These are phyloP conservation scores for Candida tibetensis DNA, from an alignment of 805 yeast species.

Conservation along the genomic window DNA sequence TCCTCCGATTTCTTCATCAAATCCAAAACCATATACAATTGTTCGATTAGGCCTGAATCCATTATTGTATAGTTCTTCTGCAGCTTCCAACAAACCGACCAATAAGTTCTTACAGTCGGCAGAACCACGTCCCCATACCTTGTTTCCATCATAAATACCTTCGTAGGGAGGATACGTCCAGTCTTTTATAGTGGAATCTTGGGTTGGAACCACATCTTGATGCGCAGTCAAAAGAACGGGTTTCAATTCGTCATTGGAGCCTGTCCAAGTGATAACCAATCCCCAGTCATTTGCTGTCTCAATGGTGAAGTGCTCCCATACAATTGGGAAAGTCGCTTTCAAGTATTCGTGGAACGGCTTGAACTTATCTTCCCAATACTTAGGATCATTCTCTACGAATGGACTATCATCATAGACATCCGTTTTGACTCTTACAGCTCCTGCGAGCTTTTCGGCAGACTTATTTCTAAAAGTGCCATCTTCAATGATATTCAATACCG, in stretches of 20 bases:
- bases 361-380: slow-evolving; percentile 17
- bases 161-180: slow-evolving; percentile 40
- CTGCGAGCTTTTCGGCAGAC: slow-evolving; percentile 15
- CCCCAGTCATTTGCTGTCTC: slow-evolving; percentile 19
- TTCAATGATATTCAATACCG: slow-evolving; percentile 14
- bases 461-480: slow-evolving; percentile 13
- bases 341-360: slow-evolving; percentile 17
- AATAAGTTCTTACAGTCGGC: slow-evolving; percentile 33
- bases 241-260: slow-evolving; percentile 12
- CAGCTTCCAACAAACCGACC: slow-evolving; percentile 20
- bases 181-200: slow-evolving; percentile 16
- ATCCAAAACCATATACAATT: slow-evolving; percentile 15
- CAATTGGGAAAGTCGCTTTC: slow-evolving; percentile 15
- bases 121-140: slow-evolving; percentile 40
- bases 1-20: slow-evolving; percentile 19
- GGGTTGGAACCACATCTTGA: slow-evolving; percentile 25
- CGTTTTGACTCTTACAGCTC: slow-evolving; percentile 15
- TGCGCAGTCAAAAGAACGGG: slow-evolving; percentile 24
- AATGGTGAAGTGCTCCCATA: slow-evolving; percentile 11
- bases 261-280: slow-evolving; percentile 22
- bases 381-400: slow-evolving; percentile 12
- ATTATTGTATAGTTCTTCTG: slow-evolving; percentile 10
- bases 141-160: slow-evolving; percentile 36
- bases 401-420: slow-evolving; percentile 15
- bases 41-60: slow-evolving; percentile 15